These are phyloP conservation scores for Delphinella strobiligena DNA, from an alignment of 2,329 filamentous ascomycete species.

Conservation along the genomic window DNA sequence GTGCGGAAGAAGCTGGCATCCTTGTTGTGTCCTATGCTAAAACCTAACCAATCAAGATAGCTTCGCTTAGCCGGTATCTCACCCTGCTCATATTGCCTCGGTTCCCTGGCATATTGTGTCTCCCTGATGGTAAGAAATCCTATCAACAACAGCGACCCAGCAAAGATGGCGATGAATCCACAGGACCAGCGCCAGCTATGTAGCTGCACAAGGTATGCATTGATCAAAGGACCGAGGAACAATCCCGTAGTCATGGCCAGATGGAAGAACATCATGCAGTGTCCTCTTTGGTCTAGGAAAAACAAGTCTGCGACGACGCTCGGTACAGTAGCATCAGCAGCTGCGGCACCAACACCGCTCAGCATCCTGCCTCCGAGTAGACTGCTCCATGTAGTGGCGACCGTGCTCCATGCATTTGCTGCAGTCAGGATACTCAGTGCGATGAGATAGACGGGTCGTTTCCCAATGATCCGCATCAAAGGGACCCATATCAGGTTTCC, in stretches of 20 bases:
- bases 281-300: conserved; percentile 21
- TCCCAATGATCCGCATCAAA: conserved; percentile 21
- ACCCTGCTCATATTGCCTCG: conserved; percentile 2
- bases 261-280: conserved; percentile 28
- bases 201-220: conserved; percentile 17
- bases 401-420: conserved; percentile 24
- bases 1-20: conserved; percentile 11
- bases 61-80: conserved; percentile 7
- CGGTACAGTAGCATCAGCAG: conserved; percentile 25
- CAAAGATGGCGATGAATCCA: conserved; percentile 17
- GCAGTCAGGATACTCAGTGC: conserved; percentile 21
- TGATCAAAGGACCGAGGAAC: conserved; percentile 26
- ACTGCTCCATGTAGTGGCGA: conserved; percentile 15
- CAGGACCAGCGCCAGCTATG: conserved; percentile 17
- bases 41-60: conserved; percentile 11
- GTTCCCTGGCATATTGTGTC: conserved; percentile 13
- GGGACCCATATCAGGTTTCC: conserved; percentile 23
- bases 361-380: conserved; percentile 17
- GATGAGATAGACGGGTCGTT: conserved; percentile 26
- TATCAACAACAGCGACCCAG: conserved; percentile 14
- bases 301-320: conserved; percentile 26
- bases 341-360: conserved; percentile 18
- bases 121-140: conserved; percentile 17
- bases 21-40: conserved; percentile 11
- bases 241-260: conserved; percentile 24